These are phyloP conservation scores for Meyerozyma guilliermondii DNA, from an alignment of 1,139 yeast species.

Conservation along the genomic window DNA sequence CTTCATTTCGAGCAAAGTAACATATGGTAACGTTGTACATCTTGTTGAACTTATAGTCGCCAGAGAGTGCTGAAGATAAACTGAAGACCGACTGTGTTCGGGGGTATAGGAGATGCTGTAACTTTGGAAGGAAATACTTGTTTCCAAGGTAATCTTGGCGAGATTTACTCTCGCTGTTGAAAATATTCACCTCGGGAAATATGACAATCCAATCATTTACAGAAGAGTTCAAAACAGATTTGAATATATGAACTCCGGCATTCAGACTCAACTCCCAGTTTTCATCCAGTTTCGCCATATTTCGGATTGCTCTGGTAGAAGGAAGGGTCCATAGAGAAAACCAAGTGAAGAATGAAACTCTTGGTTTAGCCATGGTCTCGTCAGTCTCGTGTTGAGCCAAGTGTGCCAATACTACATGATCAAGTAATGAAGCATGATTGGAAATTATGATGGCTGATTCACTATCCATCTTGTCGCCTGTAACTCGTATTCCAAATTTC, in stretches of 20 bases:
- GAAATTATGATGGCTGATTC: slow-evolving; percentile 46
- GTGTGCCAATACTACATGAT: slow-evolving; percentile 44
- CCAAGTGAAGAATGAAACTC: slow-evolving; percentile 57
- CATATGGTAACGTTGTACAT: slow-evolving; percentile 51
- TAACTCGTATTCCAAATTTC: slow-evolving; percentile 28
- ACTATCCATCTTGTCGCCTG: slow-evolving; percentile 39
- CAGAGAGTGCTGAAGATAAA: slow-evolving; percentile 40
- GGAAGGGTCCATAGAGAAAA: slow-evolving; percentile 55
- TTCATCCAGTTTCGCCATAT: slow-evolving; percentile 50
- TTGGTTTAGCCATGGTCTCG: slow-evolving; percentile 25
- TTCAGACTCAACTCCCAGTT: slow-evolving; percentile 53
- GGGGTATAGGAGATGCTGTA: slow-evolving; percentile 59
- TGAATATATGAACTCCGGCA: slow-evolving; percentile 21
- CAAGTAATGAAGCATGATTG: slow-evolving; percentile 55
- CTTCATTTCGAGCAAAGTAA: slow-evolving; percentile 24
- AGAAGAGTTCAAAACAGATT: slow-evolving; percentile 20
- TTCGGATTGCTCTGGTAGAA: slow-evolving; percentile 32
- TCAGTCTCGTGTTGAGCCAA: slow-evolving; percentile 28
- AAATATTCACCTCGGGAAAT: slow-evolving; percentile 73
- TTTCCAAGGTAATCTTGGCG: slow-evolving; percentile 48
- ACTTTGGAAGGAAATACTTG: slow-evolving; percentile 47
- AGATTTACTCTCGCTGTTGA: slow-evolving; percentile 40
- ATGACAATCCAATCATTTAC: slow-evolving; percentile 51
- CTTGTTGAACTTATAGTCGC: slow-evolving; percentile 26
- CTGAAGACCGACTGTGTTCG: slow-evolving; percentile 51